phyloP scores from a whole-genome alignment of 2,329 filamentous ascomycete genomes.

The Colletotrichum tropicale region DNA sequence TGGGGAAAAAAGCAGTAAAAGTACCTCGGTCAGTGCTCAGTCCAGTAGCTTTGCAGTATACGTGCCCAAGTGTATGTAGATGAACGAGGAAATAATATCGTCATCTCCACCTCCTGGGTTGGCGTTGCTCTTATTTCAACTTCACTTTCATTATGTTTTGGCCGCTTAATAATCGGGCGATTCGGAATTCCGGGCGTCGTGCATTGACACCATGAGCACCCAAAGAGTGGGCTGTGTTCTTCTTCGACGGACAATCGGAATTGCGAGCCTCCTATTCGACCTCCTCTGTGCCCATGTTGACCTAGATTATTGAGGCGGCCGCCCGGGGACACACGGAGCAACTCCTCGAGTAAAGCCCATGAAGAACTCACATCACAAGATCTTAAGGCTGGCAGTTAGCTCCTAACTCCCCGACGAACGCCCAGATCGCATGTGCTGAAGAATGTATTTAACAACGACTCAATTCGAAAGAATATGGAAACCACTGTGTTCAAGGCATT shows the following conservation, averaged over 20 bases:
- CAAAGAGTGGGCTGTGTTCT: neutral
- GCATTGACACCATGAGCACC: neutral
- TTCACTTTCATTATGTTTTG: neutral
- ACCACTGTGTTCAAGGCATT: too few species aligned
- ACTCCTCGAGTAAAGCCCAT: neutral
- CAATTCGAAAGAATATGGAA: neutral
- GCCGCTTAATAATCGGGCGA: neutral
- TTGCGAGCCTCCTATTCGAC: neutral
- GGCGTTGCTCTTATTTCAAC: neutral
- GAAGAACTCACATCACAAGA: neutral
- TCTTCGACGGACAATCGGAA: neutral
- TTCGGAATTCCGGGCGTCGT: neutral
- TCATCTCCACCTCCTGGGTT: neutral
- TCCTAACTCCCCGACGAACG: neutral
- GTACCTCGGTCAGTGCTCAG: too few species aligned
- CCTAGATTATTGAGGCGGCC: neutral
- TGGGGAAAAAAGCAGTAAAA: too few species aligned
- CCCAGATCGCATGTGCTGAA: neutral
- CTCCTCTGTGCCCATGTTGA: neutral
- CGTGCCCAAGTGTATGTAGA: too few species aligned
- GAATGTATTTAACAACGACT: neutral
- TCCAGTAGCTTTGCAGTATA: too few species aligned
- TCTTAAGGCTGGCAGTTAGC: neutral
- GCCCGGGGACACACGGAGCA: neutral
- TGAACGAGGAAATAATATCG: neutral